Percentiles rank a stretch among this genome's conserved stretches.
These are phyloP conservation scores for Fusarium chlamydosporum DNA, from an alignment of 2,329 filamentous ascomycete species.

Conservation along the genomic window DNA sequence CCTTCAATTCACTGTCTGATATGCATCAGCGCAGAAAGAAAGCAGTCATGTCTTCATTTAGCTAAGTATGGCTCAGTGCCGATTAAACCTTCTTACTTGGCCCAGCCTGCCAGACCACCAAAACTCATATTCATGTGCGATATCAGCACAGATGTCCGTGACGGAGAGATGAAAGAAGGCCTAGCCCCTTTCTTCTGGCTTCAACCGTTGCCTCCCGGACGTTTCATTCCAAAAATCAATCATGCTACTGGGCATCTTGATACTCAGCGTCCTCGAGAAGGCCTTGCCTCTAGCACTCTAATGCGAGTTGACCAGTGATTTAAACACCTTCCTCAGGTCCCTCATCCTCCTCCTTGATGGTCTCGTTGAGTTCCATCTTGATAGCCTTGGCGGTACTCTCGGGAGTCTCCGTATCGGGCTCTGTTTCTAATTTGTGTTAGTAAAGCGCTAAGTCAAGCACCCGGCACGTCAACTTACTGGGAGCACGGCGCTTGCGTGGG, in stretches of 20 bases:
- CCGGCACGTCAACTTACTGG: slow-evolving; percentile 16
- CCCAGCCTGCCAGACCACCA: slow-evolving; percentile 10
- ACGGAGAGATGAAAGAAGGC: not conserved
- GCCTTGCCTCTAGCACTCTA: not conserved
- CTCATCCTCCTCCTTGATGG: slow-evolving; percentile 35
- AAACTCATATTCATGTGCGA: slow-evolving; percentile 23
- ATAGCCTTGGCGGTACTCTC: slow-evolving; percentile 38
- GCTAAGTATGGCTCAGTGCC: slow-evolving; percentile 6
- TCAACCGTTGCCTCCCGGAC: not conserved
- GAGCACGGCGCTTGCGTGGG: slow-evolving; percentile 40
- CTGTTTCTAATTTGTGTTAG: slow-evolving; percentile 13
- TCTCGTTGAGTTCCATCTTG: slow-evolving; percentile 37
- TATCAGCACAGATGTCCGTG: not conserved
- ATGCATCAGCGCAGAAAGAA: too few species aligned
- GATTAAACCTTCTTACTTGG: not conserved
- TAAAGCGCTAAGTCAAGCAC: not conserved
- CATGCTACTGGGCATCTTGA: not conserved
- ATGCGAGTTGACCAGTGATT: not conserved
- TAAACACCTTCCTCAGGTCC: not conserved
- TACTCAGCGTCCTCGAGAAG: not conserved
- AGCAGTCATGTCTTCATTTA: not conserved
- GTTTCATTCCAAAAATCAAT: slow-evolving; percentile 1
- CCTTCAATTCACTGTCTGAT: too few species aligned
- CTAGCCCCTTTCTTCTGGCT: not conserved
- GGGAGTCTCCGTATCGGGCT: slow-evolving; percentile 14